Percentiles rank a stretch among this genome's conserved stretches.
These are phyloP conservation scores for Taxillus chinensis DNA, from an alignment of 164 flowering plant species.

Conservation along the genomic window DNA sequence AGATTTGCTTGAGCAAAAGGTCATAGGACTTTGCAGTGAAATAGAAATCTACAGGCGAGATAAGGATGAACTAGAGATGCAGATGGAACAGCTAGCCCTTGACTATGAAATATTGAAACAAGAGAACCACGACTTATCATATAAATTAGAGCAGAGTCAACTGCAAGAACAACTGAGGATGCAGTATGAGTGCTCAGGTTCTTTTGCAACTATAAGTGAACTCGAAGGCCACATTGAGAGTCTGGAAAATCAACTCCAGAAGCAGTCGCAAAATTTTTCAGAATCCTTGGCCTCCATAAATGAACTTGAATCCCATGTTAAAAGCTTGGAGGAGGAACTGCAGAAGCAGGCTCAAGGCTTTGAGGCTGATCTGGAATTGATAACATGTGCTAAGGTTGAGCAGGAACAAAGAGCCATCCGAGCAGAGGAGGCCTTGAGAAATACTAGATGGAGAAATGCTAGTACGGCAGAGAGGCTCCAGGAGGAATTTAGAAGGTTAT, in stretches of 20 bases:
- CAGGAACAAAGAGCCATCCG: conserved; percentile 84
- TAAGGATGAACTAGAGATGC: conserved; percentile 61
- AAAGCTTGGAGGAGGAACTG: conserved; percentile 54
- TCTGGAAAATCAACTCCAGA: conserved; percentile 42
- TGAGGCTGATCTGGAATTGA: conserved; percentile 60
- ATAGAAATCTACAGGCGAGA: conserved; percentile 62
- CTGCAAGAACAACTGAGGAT: conserved; percentile 58
- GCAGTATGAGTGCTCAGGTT: conserved; percentile 56
- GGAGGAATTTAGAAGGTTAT: conserved; percentile 69
- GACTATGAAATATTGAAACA: conserved; percentile 78
- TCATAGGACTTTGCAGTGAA: conserved; percentile 48
- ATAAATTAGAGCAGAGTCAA: conserved; percentile 54
- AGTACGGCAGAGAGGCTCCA: conserved; percentile 75
- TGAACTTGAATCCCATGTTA: conserved; percentile 49
- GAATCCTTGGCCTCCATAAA: conserved; percentile 32
- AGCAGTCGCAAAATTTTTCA: conserved; percentile 32
- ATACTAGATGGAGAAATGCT: conserved; percentile 61
- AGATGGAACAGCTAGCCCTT: conserved; percentile 65
- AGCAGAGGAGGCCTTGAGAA: conserved; percentile 74
- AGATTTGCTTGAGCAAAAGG: conserved; percentile 44
- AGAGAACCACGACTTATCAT: conserved; percentile 59
- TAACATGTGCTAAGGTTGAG: conserved; percentile 58
- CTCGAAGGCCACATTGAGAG: conserved; percentile 42
- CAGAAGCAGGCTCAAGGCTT: conserved; percentile 48
- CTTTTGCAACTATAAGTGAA: conserved; percentile 31